phyloP scores from a whole-genome alignment of 805 yeast species.

The Metschnikowia henanensis region DNA sequence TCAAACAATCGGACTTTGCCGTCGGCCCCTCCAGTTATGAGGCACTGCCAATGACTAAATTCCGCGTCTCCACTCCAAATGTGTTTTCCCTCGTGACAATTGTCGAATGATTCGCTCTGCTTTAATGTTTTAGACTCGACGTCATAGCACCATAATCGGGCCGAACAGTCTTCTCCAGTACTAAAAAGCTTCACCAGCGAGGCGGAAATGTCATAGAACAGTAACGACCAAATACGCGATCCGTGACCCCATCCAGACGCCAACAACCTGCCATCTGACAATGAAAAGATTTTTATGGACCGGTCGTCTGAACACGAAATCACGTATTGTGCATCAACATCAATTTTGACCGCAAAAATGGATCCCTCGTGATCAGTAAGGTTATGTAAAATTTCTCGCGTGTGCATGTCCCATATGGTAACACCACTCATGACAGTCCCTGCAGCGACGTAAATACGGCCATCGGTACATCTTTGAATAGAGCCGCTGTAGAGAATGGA shows the following conservation, averaged over 20 bases:
- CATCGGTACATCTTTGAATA: conserved; percentile 46
- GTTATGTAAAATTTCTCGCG: conserved; percentile 45
- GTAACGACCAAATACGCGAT: conserved; percentile 87
- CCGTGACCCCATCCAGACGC: conserved; percentile 97
- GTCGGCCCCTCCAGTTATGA: conserved; percentile 93
- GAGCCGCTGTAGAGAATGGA: conserved; percentile 89
- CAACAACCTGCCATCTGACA: conserved; percentile 53
- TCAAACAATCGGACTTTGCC: conserved; percentile 74
- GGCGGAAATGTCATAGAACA: conserved; percentile 46
- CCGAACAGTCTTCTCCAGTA: conserved; percentile 83
- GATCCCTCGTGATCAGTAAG: conserved; percentile 87
- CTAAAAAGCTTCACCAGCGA: conserved; percentile 48
- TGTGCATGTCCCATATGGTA: conserved; percentile 66
- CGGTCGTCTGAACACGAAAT: conserved; percentile 94
- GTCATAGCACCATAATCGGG: conserved; percentile 68
- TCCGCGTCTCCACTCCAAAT: conserved; percentile 77
- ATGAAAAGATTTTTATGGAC: conserved; percentile 75
- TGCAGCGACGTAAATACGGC: conserved; percentile 62
- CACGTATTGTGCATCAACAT: conserved; percentile 51
- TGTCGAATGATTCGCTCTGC: conserved; percentile 49
- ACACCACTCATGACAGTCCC: conserved; percentile 95
- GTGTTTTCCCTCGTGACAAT: conserved; percentile 82
- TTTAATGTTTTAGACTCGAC: conserved; percentile 28
- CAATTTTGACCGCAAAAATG: conserved; percentile 75
- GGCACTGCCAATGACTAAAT: conserved; percentile 39